Base-by-base conservation (phyloP, 345 rosid genomes). In the Eucalyptus lansdowneana region DNA sequence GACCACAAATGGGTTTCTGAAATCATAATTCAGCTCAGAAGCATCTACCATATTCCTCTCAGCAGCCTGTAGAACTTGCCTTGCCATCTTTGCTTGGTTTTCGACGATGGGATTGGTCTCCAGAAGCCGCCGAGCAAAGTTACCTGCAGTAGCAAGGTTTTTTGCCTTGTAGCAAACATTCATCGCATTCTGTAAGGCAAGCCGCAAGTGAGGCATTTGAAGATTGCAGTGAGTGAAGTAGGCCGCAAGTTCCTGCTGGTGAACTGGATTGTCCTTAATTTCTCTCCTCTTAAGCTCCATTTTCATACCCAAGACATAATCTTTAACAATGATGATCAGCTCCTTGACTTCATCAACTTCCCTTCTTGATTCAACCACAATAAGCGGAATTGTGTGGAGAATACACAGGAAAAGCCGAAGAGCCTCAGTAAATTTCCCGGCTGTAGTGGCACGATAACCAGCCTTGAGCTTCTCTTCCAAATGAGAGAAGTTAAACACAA, bases 311-410 rank as follows among this genome's bases (percentile, higher is more conserved):
- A 96, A 93, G 81, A 95, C 99, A 87, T 97, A 97, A 90, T 97
- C 99, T 89, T 96, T 97, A 1, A 94, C 96, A 7, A 97, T 94
- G 29, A 89, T 91, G 87, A 97, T 88, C 91, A 97, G 91, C 88
- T 95, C 98, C 91, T 97, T 97, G 3, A 97, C 98, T 91, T 97
- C 99, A 53, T 97, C 99, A 22, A 97, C 99, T 90, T 97, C 99
- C 93, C 98, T 95, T 93, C 99, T 97, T 27, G 99, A 93, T 87
- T 97, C 99, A 25, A 97, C 99, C 88, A 96, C 97, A 83, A 97
- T 95, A 51, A 97, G 88, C 7, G 99, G 99, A 91, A 97, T 96
- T 21, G 99, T 96, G 91, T 97, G 99, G 56, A 97, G 99, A 88
- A 97, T 97, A 91, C 93, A 90, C 15, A 94, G 90, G 90, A 97